A percentile compares a stretch with the other conserved stretches of the same genome.
phyloP scores from a whole-genome alignment of 202 grass and related monocot species.

The Miscanthus sacchariflorus region DNA sequence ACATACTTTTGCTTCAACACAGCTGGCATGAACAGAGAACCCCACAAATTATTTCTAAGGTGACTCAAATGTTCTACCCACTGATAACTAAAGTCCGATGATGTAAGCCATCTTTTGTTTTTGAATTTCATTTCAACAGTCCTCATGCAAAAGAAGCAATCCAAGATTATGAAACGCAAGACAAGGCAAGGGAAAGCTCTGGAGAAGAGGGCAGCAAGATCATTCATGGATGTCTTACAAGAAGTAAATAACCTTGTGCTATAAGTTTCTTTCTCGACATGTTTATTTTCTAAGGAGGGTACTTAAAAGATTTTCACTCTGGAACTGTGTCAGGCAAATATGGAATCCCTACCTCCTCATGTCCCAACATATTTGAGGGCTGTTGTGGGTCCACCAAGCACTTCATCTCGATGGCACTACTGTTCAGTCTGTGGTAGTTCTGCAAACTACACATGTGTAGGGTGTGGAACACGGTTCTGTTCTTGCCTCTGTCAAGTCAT shows the following conservation, averaged over 20 bases:
- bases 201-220: too few relatives aligned
- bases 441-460: neutral
- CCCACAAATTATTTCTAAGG: too few relatives aligned
- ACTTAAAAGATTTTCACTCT: neutral
- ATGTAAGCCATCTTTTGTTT: constrained; percentile 1
- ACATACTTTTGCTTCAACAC: too few relatives aligned
- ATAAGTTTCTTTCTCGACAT: neutral
- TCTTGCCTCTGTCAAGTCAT: neutral
- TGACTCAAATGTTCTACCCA: neutral
- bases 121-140: constrained; percentile 46
- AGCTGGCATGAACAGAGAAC: too few relatives aligned
- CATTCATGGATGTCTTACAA: neutral
- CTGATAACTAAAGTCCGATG: neutral
- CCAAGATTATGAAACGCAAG: constrained; percentile 93
- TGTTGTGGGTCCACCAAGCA: neutral
- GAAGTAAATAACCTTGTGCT: neutral
- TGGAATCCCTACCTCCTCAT: neutral
- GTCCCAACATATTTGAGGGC: neutral
- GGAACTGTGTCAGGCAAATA: neutral
- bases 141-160: constrained; percentile 85
- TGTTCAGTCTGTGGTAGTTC: neutral
- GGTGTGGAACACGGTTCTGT: neutral
- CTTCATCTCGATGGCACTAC: neutral
- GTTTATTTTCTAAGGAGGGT: neutral
- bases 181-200: constrained; percentile 33